Percentiles rank a stretch among this genome's conserved stretches.
These are phyloP conservation scores for Smittium mucronatum DNA, from an alignment of 371 early-diverging fungal genomes.

Conservation along the genomic window DNA sequence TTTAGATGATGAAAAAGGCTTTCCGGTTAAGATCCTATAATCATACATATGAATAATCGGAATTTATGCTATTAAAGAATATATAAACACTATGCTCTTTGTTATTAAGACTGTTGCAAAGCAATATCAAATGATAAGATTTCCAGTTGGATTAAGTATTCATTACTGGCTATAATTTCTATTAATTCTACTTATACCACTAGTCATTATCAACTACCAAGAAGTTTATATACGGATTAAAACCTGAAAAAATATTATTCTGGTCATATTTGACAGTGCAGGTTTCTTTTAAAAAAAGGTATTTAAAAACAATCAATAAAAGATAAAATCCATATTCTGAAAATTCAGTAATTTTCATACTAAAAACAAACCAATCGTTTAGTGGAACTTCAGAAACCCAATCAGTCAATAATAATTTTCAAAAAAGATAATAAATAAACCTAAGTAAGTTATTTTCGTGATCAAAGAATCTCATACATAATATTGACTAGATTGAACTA, in stretches of 20 bases:
- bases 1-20: constrained; percentile 2
- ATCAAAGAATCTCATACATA: neutral
- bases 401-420: neutral
- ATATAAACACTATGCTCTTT: constrained; percentile 8
- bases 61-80: constrained; percentile 2
- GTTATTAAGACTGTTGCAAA: neutral
- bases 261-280: neutral
- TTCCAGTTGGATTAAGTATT: neutral
- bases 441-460: neutral
- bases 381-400: neutral
- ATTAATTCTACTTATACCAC: neutral
- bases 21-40: constrained; percentile 2
- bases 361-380: neutral
- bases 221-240: neutral
- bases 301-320: neutral
- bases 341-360: neutral
- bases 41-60: neutral
- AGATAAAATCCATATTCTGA: neutral
- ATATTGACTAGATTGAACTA: neutral
- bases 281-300: neutral
- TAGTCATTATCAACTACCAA: neutral
- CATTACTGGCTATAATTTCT: neutral
- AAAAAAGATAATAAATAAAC: neutral
- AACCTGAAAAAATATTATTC: constrained; percentile 2
- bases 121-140: constrained; percentile 3